Evolutionary conservation across 176 grass and related monocot species (phyloP), one percentile per base, ranked within the genome.

Genomic region (Alloteropsis semialata): DNA sequence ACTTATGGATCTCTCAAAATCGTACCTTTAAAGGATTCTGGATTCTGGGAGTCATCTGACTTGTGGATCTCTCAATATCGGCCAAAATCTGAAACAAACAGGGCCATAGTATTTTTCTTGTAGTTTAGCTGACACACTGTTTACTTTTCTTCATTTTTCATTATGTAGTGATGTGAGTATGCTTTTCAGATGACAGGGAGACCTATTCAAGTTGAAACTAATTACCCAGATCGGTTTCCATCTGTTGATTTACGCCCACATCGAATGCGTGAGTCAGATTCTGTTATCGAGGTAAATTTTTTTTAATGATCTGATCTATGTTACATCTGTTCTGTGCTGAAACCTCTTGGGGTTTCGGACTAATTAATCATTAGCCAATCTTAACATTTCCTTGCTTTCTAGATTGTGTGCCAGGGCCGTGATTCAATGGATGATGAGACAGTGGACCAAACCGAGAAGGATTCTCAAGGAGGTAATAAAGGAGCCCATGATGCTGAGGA

Each of bases 121-220:
- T 42, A 36, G 30, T 2, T 50, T 76, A 11, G 33, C 30, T 18
- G 25, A 66, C 0, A 36, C 3, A 27, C 5, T 51, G 33, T 69
- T 67, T 62, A 27, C 36, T 85, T 54, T 50, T 29, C 30, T 80
- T 21, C 18, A 19, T 68, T 58, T 58, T 70, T 28, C 33, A 64
- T 78, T 60, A 36, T 86, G 29, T 73, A 50, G 13, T 81, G 27
- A 73, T 46, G 38, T 86, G 29, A 76, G 48, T 82, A 87, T 54
- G 38, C 56, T 90, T 77, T 56, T 59, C 87, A 95, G 97, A 92
- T 94, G 86, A 94, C 91, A 70, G 97, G 97, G 51, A 96, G 97
- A 84, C 91, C 97, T 37, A 99, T 99, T 89, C 91, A 93, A 80
- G 97, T 99, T 62, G 97, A 96, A 86, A 89, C 85, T 85, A 81